Evolutionary conservation across 129 eudicot genomes (phyloP).

Genomic region (Silybum marianum): DNA sequence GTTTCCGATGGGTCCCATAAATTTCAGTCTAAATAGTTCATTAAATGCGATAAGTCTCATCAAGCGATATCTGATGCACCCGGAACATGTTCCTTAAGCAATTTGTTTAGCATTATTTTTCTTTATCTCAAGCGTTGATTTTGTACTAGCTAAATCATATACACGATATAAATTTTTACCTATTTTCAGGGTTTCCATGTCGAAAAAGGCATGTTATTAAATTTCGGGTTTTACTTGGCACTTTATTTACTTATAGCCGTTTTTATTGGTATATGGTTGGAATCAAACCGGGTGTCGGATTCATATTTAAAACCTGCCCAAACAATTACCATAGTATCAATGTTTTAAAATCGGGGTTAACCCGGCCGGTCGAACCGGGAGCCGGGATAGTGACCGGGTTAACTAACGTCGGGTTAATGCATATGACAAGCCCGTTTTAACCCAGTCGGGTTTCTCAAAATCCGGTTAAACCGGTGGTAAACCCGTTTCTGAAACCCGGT

Average conservation of each 20-base stretch:
- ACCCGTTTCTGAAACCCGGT: too few relatives aligned
- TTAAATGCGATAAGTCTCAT: not conserved
- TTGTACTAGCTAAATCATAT: not conserved
- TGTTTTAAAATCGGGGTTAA: too few relatives aligned
- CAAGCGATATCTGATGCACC: not conserved
- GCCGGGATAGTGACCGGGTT: too few relatives aligned
- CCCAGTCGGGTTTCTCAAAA: too few relatives aligned
- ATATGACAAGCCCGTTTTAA: too few relatives aligned
- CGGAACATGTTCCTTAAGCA: not conserved
- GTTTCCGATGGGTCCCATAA: not conserved
- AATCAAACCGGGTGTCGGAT: too few relatives aligned
- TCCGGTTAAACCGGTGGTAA: too few relatives aligned
- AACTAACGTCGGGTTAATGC: too few relatives aligned
- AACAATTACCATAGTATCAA: not conserved
- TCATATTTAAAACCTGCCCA: too few relatives aligned
- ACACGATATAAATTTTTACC: not conserved
- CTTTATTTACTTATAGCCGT: not conserved
- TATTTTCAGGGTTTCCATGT: not conserved
- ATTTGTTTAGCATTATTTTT: not conserved
- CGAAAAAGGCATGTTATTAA: not conserved
- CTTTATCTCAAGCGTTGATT: not conserved
- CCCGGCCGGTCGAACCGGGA: too few relatives aligned
- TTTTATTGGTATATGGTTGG: not conserved
- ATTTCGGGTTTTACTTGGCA: not conserved
- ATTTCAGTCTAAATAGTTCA: not conserved